Evolutionary conservation across 2,329 filamentous ascomycete species (phyloP), one percentile per base, ranked within the genome.

Genomic region (Tympanopsis confertula): DNA sequence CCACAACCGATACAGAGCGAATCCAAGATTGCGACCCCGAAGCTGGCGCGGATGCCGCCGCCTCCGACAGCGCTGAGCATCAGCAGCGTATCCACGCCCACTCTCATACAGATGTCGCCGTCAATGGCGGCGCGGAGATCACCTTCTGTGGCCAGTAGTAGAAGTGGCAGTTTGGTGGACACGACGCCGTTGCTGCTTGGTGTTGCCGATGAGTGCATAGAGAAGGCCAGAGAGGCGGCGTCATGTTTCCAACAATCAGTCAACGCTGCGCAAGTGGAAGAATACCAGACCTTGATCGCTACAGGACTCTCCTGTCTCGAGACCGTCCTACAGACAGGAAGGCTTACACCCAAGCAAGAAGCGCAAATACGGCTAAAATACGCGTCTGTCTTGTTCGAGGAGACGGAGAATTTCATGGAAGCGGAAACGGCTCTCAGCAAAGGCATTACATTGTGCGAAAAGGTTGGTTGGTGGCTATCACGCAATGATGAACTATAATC

Each of bases 171-270:
- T n/a, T n/a, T n/a, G 37, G 53, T 65, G 5, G 71, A 75, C 39
- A 69, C 67, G 1, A 61, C 72, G 3, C 63, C 77, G 2, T 60
- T 87, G 5, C 63, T 88, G 40, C 63, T 86, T 5, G 72, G 71
- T n/a, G 66, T 86, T 13, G 82, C 82, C 2, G 82, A 89, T 48
- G 82, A 89, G 45, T 86, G 83, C 48, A 74, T 88, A 38, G 61
- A 63, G 19, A 78, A 76, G 38, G 84, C 84, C 13, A 74, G 79
- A 42, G 56, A 57, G 2, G 65, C 75, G 41, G 68, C 68, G 1
- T 58, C 66, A 3, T 48, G 58, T 2, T 56, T 76, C 2, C 67
- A 71, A 14, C 58, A 60, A 14, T 61, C 67, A 2, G 64, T 71
- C 38, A 64, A 71, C 38, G 57, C 69, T 38, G 54, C 58, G 24